Evolutionary conservation across 148 eudicot species (phyloP).

Genomic region (Drosera capensis): DNA sequence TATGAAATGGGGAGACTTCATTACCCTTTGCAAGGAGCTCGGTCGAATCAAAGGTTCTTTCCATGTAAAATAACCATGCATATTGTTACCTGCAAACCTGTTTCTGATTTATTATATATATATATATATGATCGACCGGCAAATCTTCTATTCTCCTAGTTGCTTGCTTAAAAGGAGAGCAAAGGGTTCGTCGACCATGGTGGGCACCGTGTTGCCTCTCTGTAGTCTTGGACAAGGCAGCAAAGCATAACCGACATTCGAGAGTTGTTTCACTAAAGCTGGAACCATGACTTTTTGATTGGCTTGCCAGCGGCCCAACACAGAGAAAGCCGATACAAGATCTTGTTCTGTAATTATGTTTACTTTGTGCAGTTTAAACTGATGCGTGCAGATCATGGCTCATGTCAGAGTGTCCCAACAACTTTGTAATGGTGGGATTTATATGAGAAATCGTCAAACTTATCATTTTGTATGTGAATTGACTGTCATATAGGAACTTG

Average conservation of each 20-base stretch:
- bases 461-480: too few species aligned
- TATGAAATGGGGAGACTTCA: background rate
- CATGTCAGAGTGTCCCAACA: too few species aligned
- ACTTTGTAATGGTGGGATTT: too few species aligned
- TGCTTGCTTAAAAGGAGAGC: constrained; percentile 3
- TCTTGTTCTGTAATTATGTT: background rate
- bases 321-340: background rate
- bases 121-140: background rate
- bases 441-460: too few species aligned
- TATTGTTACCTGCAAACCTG: background rate
- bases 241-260: constrained; percentile 1
- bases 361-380: background rate
- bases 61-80: background rate
- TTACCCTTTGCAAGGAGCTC: background rate
- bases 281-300: background rate
- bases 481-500: too few species aligned
- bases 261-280: background rate
- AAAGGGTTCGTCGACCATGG: constrained; percentile 1
- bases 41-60: background rate
- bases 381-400: too few species aligned
- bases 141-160: background rate
- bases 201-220: background rate
- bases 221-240: background rate
- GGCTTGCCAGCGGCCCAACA: background rate
- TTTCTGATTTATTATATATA: too few species aligned